Percentiles rank a stretch among this genome's conserved stretches.
Conservation (phyloP, 164 flowering plant species). For the Vitis rotundifolia region DNA sequence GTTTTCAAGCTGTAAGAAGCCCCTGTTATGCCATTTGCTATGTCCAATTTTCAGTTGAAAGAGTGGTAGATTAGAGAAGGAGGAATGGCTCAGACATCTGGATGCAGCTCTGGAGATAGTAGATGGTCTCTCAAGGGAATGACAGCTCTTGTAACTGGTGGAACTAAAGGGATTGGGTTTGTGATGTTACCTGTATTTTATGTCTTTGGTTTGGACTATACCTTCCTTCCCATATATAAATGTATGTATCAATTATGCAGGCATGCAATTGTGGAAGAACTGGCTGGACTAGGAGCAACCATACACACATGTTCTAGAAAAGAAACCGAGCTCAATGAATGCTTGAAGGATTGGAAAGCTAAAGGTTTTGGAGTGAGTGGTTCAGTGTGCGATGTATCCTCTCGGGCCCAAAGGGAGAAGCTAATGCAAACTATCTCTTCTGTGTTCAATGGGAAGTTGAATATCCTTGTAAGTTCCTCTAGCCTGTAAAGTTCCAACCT, state of each 20-base stretch:
- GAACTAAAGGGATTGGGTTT: constrained; percentile 33
- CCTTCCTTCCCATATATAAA: no score
- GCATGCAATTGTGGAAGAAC: constrained; percentile 15
- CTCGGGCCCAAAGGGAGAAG: not conserved
- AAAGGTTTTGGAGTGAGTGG: not conserved
- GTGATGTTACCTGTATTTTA: not conserved
- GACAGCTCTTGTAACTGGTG: constrained; percentile 43
- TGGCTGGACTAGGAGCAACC: constrained; percentile 10
- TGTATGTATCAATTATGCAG: not conserved
- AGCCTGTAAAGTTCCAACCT: no score
- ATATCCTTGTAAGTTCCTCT: no score
- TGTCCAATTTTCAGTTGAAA: no score
- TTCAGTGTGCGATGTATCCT: not conserved
- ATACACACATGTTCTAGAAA: constrained; percentile 10
- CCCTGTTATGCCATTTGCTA: no score
- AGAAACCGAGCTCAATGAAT: not conserved
- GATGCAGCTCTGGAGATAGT: not conserved
- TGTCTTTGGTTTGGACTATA: not conserved
- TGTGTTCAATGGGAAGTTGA: no score
- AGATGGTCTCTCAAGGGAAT: constrained; percentile 25
- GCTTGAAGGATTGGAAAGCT: constrained; percentile 3
- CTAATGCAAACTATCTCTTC: no score
- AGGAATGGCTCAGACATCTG: not conserved
- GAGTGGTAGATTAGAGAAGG: no score
- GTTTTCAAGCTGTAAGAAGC: no score